Evolutionary conservation across 768 basidiomycete species (phyloP), one percentile per base, ranked within the genome.

Genomic region (Scleroderma citrinum): DNA sequence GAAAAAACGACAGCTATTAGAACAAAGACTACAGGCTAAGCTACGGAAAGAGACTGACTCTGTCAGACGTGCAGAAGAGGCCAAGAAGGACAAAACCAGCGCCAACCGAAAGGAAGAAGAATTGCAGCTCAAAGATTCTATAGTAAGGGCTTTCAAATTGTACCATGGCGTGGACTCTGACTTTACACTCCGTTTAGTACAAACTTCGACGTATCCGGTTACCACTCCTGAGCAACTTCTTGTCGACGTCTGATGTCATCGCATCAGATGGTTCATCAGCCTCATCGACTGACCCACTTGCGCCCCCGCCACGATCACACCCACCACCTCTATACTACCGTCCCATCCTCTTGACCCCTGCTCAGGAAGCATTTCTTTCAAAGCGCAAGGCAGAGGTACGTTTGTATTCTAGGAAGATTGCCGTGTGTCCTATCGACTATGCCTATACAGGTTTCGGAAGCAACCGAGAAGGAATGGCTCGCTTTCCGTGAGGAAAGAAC

Each of bases 31-130:
- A 72, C 87, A 90, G 74, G 76, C 75, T 71, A 91, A 88, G 71
- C 77, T 92, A 55, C 77, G 80, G 64, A 85, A 83, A 76, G 89
- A 92, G 67, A 87, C 84, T 75, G 87, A 87, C 68, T 76, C 83
- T 73, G 87, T 91, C 70, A 81, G 87, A 65, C 77, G 83, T 66
- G 82, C 84, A 57, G 88, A 89, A 74, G 87, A 91, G 69, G 84
- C 83, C 52, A 89, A 89, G 70, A 87, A 87, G 66, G 86, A 88
- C 69, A 87, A 87, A 68, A 80, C 79, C 43, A 54, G 62, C 34
- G 86, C 88, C 40, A 87, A 81, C 66, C 74, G 87, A 54, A 88
- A 80, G 65, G 89, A 92, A 69, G 87, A 90, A 63, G 88, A 92
- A 7, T 63, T 89, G 40, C 84, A 85, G 58, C 74, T 90, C 44